These are phyloP conservation scores for Bifiguratus adelaidae DNA, from an alignment of 192 early-diverging fungal genomes.

Conservation along the genomic window DNA sequence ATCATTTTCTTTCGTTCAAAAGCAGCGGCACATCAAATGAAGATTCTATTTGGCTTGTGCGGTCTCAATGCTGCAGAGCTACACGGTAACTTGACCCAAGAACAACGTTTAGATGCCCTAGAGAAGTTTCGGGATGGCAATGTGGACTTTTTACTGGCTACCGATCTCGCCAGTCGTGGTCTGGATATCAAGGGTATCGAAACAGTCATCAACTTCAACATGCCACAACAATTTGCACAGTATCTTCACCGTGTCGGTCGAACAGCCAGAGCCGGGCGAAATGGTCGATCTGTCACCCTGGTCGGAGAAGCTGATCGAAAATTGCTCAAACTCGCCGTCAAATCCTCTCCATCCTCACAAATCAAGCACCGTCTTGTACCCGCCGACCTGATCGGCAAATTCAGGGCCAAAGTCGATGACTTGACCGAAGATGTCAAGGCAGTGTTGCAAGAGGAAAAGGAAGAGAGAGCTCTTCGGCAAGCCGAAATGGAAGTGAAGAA, in stretches of 20 bases:
- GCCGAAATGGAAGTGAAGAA: constrained; percentile 90
- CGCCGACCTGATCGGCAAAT: constrained; percentile 63
- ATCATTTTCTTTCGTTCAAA: constrained; percentile 96
- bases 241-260: constrained; percentile 95
- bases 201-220: constrained; percentile 97
- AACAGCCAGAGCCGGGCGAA: constrained; percentile 86
- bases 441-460: constrained; percentile 61
- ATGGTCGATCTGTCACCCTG: constrained; percentile 78
- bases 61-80: constrained; percentile 84
- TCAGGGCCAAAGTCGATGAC: constrained; percentile 55
- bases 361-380: constrained; percentile 90
- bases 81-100: constrained; percentile 92
- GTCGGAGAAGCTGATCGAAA: constrained; percentile 90
- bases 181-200: constrained; percentile 95
- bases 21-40: constrained; percentile 95
- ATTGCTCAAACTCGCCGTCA: constrained; percentile 87
- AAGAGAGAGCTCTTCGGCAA: constrained; percentile 67
- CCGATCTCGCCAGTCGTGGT: constrained; percentile 93
- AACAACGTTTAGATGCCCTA: constrained; percentile 80
- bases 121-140: constrained; percentile 82
- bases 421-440: constrained; percentile 56
- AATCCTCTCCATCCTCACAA: constrained; percentile 60
- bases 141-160: constrained; percentile 87
- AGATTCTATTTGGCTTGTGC: constrained; percentile 87
- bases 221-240: constrained; percentile 85